Base-by-base conservation (phyloP, 2,329 filamentous ascomycete species). In the Dichotomopilus funicola region DNA sequence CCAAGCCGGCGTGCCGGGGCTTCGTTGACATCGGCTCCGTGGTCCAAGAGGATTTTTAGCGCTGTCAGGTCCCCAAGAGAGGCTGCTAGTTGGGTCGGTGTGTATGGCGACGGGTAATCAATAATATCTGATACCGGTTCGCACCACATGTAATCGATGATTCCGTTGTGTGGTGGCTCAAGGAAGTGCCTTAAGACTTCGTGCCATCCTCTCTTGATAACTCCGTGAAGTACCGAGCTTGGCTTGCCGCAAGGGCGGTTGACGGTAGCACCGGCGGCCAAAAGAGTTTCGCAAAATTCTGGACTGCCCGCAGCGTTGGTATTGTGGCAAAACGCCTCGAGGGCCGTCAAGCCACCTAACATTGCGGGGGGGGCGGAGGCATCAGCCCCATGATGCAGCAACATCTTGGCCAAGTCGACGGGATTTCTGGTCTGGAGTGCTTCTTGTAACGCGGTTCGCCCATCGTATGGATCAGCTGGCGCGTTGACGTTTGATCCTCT, bases 11-110 rank as follows among this genome's bases (percentile, higher is more conserved):
- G n/a, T n/a, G n/a, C n/a, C 48, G 48, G 37, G 27, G 37, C 11
- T 8, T 49, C 48, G 31, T 50, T 50, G 27, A 50, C 38, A 6
- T 35, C 12, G 3, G 48, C 10, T 42, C 38, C 38, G 13, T 42
- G 38, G 11, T 50, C 48, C 13, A 50, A 6, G 10, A 50, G 38
- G 6, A 42, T 33, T 33, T 19, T 35, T 11, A 50, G 2, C 38
- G 48, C 48, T 35, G 41, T 12, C 1, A 50, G 19, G 38, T 50
- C 48, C 12, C 38, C 38, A 5, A 35, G 10, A 13, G 12, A 42
- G 11, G 48, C 48, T 41, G 48, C 48, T 6, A 41, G 31, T n/a
- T 50, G 48, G 37, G 48, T 50, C 19, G 48, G 48, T 6, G 48
- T 50, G n/a, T n/a, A n/a, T n/a, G n/a, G n/a, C n/a, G n/a, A n/a